A percentile compares a stretch with the other conserved stretches of the same genome.
These are phyloP conservation scores for Trichoderma koningiopsis DNA, from an alignment of 2,329 filamentous ascomycete species.

Conservation along the genomic window DNA sequence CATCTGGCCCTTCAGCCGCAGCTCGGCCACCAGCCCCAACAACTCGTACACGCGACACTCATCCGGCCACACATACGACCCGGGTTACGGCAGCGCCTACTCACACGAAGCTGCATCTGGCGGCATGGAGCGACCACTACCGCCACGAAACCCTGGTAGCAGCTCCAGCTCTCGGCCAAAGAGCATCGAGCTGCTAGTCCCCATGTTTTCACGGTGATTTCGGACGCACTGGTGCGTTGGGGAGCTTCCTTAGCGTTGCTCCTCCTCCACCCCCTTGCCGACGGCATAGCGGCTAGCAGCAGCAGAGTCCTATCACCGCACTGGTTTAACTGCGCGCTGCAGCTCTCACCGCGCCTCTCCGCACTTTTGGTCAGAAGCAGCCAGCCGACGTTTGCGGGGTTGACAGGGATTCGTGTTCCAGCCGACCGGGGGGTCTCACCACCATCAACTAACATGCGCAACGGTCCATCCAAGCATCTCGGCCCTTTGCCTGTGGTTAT, in stretches of 20 bases:
- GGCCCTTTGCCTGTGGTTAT: neutral
- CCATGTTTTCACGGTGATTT: slow-evolving; percentile 54
- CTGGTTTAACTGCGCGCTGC: slow-evolving; percentile 8
- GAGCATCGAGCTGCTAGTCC: slow-evolving; percentile 66
- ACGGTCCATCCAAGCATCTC: neutral
- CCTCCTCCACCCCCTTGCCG: slow-evolving; percentile 5
- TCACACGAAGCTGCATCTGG: slow-evolving; percentile 33
- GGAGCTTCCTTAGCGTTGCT: slow-evolving; percentile 4
- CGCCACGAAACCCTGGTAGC: slow-evolving; percentile 55
- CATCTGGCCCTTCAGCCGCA: slow-evolving; percentile 59
- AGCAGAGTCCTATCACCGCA: slow-evolving; percentile 21
- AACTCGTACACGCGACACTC: slow-evolving; percentile 50
- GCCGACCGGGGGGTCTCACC: slow-evolving; percentile 10
- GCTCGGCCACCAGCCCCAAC: slow-evolving; percentile 54
- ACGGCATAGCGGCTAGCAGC: slow-evolving; percentile 15
- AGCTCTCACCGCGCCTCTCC: slow-evolving; percentile 23
- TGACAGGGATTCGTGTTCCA: slow-evolving; percentile 29
- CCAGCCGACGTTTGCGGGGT: slow-evolving; percentile 33
- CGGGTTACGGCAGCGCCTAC: slow-evolving; percentile 42
- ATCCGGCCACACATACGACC: slow-evolving; percentile 52
- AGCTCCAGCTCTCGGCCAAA: slow-evolving; percentile 62
- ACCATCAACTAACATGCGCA: slow-evolving; percentile 8
- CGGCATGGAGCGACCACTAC: slow-evolving; percentile 58
- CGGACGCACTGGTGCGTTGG: slow-evolving; percentile 9
- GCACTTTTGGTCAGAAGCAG: slow-evolving; percentile 18